These are phyloP conservation scores for Hypholoma sublateritium DNA, from an alignment of 768 basidiomycete species.

Conservation along the genomic window DNA sequence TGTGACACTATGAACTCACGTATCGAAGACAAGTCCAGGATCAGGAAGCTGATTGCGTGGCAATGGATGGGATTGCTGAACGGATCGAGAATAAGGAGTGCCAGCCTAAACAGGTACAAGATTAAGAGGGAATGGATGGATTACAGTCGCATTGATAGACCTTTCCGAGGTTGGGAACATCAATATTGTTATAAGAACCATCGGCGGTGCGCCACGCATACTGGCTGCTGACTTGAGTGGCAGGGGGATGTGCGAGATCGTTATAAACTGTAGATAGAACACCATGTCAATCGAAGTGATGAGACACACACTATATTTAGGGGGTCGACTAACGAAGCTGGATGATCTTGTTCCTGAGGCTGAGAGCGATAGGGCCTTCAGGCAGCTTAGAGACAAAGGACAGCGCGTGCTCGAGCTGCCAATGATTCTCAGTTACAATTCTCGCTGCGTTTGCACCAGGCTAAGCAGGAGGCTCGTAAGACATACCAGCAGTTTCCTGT, in stretches of 20 bases:
- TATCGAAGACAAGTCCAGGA: slow-evolving; percentile 78
- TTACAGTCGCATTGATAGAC: slow-evolving; percentile 17
- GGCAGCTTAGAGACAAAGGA: slow-evolving; percentile 61
- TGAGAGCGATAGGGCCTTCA: slow-evolving; percentile 37
- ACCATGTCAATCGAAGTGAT: neutral
- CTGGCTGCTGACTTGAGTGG: slow-evolving; percentile 61
- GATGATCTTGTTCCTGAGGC: slow-evolving; percentile 47
- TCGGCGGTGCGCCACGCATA: slow-evolving; percentile 75
- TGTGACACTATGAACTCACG: slow-evolving; percentile 34
- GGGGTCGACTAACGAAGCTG: slow-evolving; percentile 49
- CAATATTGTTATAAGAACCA: slow-evolving; percentile 75
- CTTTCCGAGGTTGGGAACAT: slow-evolving; percentile 70
- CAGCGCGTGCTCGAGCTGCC: slow-evolving; percentile 71
- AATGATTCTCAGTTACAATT: neutral
- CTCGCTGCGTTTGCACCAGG: neutral
- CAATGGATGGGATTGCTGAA: slow-evolving; percentile 66
- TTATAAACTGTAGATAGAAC: slow-evolving; percentile 58
- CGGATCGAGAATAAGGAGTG: slow-evolving; percentile 80
- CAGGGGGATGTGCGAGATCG: slow-evolving; percentile 78
- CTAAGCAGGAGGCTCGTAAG: no score
- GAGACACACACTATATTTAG: neutral
- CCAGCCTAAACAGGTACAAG: slow-evolving; percentile 42
- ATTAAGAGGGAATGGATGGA: neutral
- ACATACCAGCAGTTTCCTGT: slow-evolving; percentile 73
- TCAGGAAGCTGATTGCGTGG: slow-evolving; percentile 74